Evolutionary conservation across 306 rosid genomes (phyloP).

Genomic region (Parietaria judaica): DNA sequence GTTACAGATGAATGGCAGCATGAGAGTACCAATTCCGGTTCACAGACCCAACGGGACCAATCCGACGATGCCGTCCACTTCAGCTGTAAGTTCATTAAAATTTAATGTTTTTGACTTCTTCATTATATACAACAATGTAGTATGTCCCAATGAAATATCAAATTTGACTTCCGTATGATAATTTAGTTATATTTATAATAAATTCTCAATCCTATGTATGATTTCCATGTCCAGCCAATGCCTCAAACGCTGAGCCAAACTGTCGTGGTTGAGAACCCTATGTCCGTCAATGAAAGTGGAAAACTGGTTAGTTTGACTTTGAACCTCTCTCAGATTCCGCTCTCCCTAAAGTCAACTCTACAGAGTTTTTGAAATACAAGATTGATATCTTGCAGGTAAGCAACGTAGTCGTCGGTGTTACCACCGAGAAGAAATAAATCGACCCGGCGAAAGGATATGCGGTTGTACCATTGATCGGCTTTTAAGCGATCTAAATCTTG

Average conservation of each 20-base stretch:
- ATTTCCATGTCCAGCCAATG: constrained; percentile 37
- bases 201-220: not conserved
- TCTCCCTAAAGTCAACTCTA: not conserved
- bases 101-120: constrained; percentile 4
- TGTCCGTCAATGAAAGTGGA: constrained; percentile 89
- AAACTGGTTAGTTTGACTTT: constrained; percentile 56
- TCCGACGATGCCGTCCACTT: constrained; percentile 55
- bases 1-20: constrained; percentile 47
- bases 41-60: constrained; percentile 70
- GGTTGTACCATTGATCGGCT: constrained; percentile 6
- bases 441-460: not conserved
- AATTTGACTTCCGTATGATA: too few relatives aligned
- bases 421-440: constrained; percentile 66
- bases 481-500: constrained; percentile 3
- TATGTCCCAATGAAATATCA: too few relatives aligned
- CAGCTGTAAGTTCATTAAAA: constrained; percentile 49
- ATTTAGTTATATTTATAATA: too few relatives aligned
- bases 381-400: constrained; percentile 63
- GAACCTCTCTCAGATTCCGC: not conserved
- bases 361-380: constrained; percentile 5
- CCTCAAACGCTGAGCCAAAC: constrained; percentile 75
- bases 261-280: constrained; percentile 94
- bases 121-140: not conserved
- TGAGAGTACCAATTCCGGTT: constrained; percentile 70
- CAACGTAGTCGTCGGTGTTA: constrained; percentile 94